phyloP scores from a whole-genome alignment of 768 basidiomycete species.

The Russula griseocarnosa region DNA sequence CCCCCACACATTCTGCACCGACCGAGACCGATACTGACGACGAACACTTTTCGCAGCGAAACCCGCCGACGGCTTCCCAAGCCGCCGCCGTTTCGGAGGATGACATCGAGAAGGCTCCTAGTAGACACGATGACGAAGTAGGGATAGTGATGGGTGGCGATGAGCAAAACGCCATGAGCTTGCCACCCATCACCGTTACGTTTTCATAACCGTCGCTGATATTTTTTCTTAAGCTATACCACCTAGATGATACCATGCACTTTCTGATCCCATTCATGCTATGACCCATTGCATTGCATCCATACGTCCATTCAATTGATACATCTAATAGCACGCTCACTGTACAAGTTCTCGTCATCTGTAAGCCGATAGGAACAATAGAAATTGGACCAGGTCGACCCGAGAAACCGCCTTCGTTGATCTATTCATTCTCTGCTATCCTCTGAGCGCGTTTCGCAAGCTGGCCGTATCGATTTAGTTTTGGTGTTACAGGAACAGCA shows the following conservation, averaged over 20 bases:
- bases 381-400: background rate
- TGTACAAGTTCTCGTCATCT: conserved; percentile 15
- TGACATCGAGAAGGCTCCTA: conserved; percentile 22
- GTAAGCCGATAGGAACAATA: conserved; percentile 10
- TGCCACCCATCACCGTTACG: conserved; percentile 46
- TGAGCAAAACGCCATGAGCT: conserved; percentile 22
- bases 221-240: background rate
- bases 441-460: conserved; percentile 73
- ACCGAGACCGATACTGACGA: conserved; percentile 28
- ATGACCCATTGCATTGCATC: conserved; percentile 14
- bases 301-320: conserved; percentile 21
- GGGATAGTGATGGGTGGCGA: conserved; percentile 30
- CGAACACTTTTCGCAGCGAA: conserved; percentile 19
- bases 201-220: conserved; percentile 33
- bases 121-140: conserved; percentile 33
- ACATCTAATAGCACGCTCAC: conserved; percentile 24
- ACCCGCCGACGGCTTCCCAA: conserved; percentile 29
- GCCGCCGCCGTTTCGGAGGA: conserved; percentile 24
- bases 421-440: conserved; percentile 19
- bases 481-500: conserved; percentile 11
- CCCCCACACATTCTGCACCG: conserved; percentile 19
- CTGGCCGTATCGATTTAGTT: conserved; percentile 38
- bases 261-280: conserved; percentile 7
- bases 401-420: background rate
- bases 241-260: conserved; percentile 27